Evolutionary conservation across 352 stramenopile genomes (phyloP).

Genomic region (Globisporangium abappressorium): DNA sequence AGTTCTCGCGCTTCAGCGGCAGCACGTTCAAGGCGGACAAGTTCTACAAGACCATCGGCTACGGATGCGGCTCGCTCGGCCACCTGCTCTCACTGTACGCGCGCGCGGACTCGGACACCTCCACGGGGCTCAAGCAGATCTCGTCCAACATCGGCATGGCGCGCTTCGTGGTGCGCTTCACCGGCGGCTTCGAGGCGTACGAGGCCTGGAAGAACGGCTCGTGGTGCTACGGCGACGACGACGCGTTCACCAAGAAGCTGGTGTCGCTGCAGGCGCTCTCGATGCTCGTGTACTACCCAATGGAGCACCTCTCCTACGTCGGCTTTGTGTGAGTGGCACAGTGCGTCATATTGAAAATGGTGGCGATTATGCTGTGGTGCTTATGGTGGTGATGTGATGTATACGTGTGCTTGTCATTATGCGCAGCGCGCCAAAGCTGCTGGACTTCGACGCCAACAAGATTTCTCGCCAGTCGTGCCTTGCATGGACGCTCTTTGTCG

Average conservation of each 20-base stretch:
- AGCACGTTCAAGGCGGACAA: slow-evolving; percentile 69
- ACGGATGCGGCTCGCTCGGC: slow-evolving; percentile 51
- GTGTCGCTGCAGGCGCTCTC: slow-evolving; percentile 71
- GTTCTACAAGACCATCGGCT: slow-evolving; percentile 83
- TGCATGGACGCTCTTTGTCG: slow-evolving; percentile 70
- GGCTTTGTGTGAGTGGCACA: slow-evolving; percentile 68
- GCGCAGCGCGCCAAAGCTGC: slow-evolving; percentile 62
- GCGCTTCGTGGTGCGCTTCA: slow-evolving; percentile 79
- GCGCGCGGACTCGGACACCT: slow-evolving; percentile 48
- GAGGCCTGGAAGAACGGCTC: slow-evolving; percentile 73
- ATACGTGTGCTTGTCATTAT: neutral
- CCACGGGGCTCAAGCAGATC: slow-evolving; percentile 56
- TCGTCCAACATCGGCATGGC: slow-evolving; percentile 75
- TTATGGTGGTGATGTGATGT: slow-evolving; percentile 5
- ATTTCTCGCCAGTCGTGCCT: slow-evolving; percentile 69
- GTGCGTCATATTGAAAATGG: neutral
- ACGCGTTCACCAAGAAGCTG: slow-evolving; percentile 50
- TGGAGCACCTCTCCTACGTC: slow-evolving; percentile 82
- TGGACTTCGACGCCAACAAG: slow-evolving; percentile 71
- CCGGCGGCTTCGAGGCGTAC: slow-evolving; percentile 67
- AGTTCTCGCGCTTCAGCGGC: slow-evolving; percentile 64
- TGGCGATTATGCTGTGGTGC: neutral
- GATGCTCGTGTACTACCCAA: slow-evolving; percentile 85
- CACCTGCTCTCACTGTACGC: slow-evolving; percentile 50
- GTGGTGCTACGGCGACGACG: slow-evolving; percentile 75